Conservation (phyloP, 1,284 basidiomycete genomes). For the Pseudozyma sp. region DNA sequence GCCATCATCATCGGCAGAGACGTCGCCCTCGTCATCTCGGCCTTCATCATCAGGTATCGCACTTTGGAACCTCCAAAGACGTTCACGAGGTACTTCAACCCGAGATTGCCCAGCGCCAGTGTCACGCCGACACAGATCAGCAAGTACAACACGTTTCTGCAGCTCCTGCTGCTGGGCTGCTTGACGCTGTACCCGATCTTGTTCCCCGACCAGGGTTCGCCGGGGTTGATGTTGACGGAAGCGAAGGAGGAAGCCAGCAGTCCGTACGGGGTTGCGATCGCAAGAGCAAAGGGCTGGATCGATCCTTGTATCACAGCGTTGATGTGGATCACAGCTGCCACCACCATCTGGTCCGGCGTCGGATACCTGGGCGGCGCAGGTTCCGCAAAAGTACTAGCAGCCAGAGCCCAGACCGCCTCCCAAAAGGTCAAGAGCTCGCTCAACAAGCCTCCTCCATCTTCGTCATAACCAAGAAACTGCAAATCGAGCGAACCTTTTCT, state of each 20-base stretch:
- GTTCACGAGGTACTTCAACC: slow-evolving; percentile 90
- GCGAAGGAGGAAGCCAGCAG: not conserved
- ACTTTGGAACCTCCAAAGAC: slow-evolving; percentile 92
- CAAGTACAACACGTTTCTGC: slow-evolving; percentile 86
- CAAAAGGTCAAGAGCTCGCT: slow-evolving; percentile 8
- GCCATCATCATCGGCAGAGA: slow-evolving; percentile 90
- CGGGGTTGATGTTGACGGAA: slow-evolving; percentile 5
- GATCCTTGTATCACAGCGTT: slow-evolving; percentile 59
- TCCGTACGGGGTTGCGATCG: not conserved
- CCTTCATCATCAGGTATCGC: slow-evolving; percentile 92
- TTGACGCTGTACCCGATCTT: slow-evolving; percentile 87
- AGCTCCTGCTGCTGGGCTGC: slow-evolving; percentile 87
- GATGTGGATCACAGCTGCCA: slow-evolving; percentile 85
- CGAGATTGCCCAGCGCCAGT: slow-evolving; percentile 91
- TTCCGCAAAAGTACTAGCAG: slow-evolving; percentile 24
- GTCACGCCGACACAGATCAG: slow-evolving; percentile 80
- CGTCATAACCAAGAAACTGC: not conserved
- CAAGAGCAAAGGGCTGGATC: slow-evolving; percentile 14
- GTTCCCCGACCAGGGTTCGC: slow-evolving; percentile 68
- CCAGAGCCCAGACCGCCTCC: not conserved
- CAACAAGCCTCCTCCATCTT: not conserved
- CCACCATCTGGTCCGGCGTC: slow-evolving; percentile 90
- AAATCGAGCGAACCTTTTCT: too few species aligned
- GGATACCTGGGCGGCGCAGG: slow-evolving; percentile 76
- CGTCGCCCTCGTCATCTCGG: slow-evolving; percentile 84